These are phyloP conservation scores for Cladosporium oxysporum DNA, from an alignment of 2,329 filamentous ascomycete genomes.

Conservation along the genomic window DNA sequence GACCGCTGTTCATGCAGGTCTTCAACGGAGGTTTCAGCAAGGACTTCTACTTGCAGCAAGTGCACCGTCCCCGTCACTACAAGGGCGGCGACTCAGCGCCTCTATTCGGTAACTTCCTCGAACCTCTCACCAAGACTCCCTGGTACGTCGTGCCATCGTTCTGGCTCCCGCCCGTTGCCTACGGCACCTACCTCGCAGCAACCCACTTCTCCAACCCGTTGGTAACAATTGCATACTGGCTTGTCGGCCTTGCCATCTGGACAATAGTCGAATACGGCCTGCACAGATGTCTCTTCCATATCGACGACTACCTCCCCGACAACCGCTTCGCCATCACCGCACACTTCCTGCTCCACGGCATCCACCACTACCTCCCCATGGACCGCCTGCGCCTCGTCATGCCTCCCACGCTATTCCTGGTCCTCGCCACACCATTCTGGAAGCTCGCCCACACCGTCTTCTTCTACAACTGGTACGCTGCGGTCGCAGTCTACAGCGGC, in stretches of 20 bases:
- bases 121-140: conserved; percentile 90
- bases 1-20: conserved; percentile 82
- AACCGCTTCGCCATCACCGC: conserved; percentile 82
- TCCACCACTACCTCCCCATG: conserved; percentile 99
- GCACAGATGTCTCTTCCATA: conserved; percentile 89
- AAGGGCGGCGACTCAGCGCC: conserved; percentile 89
- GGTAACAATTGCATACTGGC: conserved; percentile 61
- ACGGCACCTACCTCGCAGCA: conserved; percentile 68
- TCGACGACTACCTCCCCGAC: conserved; percentile 91
- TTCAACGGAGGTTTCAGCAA: conserved; percentile 88
- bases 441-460: conserved; percentile 82
- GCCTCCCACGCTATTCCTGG: conserved; percentile 85
- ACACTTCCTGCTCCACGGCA: conserved; percentile 93
- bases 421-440: conserved; percentile 87
- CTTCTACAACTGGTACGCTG: conserved; percentile 81
- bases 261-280: conserved; percentile 85
- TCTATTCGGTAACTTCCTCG: conserved; percentile 96
- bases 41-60: conserved; percentile 94
- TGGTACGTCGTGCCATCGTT: conserved; percentile 87
- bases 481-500: conserved; percentile 76
- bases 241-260: conserved; percentile 76
- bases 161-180: conserved; percentile 80
- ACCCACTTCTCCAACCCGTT: conserved; percentile 57
- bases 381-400: conserved; percentile 96
- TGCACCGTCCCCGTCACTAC: conserved; percentile 94